phyloP scores from a whole-genome alignment of 2,329 filamentous ascomycete species.

The Cryphonectria naterciae region DNA sequence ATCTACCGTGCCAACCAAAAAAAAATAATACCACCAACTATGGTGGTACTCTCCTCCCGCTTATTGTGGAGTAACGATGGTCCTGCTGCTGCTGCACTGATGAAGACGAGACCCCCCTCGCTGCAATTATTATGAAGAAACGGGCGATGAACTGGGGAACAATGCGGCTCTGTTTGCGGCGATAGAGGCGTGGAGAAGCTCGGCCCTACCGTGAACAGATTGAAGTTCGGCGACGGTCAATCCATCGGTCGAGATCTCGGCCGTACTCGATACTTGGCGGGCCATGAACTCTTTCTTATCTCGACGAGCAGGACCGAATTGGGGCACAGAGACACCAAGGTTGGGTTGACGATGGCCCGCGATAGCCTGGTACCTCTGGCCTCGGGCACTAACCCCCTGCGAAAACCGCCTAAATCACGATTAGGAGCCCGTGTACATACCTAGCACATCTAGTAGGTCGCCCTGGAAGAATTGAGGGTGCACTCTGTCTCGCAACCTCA shows the following conservation, averaged over 20 bases:
- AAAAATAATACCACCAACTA: too few species aligned
- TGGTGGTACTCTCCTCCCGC: not conserved
- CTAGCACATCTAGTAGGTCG: conserved; percentile 1
- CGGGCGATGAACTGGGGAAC: not conserved
- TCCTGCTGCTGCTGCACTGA: not conserved
- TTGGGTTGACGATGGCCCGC: conserved; percentile 20
- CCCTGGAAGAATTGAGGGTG: conserved; percentile 5
- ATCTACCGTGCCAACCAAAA: not conserved
- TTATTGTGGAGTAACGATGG: not conserved
- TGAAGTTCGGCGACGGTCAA: conserved; percentile 20
- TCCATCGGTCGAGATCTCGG: conserved; percentile 30
- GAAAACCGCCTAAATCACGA: too few species aligned
- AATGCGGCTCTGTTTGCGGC: conserved; percentile 9
- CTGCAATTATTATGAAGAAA: not conserved
- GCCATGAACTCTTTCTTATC: conserved; percentile 21
- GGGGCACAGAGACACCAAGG: conserved; percentile 15
- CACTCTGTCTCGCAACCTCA: conserved; percentile 26
- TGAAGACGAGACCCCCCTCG: not conserved
- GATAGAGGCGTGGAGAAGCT: not conserved
- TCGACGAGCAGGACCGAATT: conserved; percentile 26
- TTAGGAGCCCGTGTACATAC: not conserved
- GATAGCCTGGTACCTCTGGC: conserved; percentile 20
- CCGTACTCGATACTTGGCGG: conserved; percentile 27
- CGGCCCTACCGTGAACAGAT: conserved; percentile 4
- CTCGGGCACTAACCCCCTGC: not conserved